phyloP scores from a whole-genome alignment of 305 asterid species.

The Rubia tinctorum region DNA sequence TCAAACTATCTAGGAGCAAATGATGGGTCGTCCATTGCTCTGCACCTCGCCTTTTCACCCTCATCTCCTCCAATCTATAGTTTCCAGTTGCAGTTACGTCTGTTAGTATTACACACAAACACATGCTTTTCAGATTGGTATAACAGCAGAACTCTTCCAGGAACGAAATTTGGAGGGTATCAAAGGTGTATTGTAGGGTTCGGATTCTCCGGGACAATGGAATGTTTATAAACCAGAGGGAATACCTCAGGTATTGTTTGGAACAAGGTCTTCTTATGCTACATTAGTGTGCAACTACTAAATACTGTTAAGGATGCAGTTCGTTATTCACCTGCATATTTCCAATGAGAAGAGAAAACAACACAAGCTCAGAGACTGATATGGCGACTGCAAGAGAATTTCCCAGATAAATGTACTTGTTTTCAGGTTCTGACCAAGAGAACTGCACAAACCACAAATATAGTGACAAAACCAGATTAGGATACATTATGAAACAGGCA shows the following conservation, averaged over 20 bases:
- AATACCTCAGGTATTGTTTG: background rate
- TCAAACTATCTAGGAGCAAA: background rate
- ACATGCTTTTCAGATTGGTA: background rate
- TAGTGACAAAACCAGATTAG: background rate
- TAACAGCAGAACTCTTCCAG: too few relatives aligned
- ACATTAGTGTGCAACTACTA: background rate
- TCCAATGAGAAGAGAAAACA: background rate
- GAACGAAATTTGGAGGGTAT: too few relatives aligned
- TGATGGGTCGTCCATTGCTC: background rate
- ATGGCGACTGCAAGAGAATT: background rate
- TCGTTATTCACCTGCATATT: background rate
- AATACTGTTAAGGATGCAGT: background rate
- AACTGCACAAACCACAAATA: background rate
- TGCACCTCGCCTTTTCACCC: background rate
- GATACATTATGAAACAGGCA: background rate
- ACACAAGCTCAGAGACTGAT: background rate
- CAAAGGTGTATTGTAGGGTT: too few relatives aligned
- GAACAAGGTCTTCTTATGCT: background rate
- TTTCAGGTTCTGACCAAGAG: slow-evolving; percentile 1
- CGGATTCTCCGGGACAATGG: too few relatives aligned
- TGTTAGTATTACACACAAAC: background rate
- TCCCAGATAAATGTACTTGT: background rate
- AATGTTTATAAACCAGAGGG: too few relatives aligned
- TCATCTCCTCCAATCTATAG: background rate
- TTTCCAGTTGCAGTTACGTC: background rate